Evolutionary conservation across 352 stramenopile genomes (phyloP).

Genomic region (Saprolegnia parasitica): DNA sequence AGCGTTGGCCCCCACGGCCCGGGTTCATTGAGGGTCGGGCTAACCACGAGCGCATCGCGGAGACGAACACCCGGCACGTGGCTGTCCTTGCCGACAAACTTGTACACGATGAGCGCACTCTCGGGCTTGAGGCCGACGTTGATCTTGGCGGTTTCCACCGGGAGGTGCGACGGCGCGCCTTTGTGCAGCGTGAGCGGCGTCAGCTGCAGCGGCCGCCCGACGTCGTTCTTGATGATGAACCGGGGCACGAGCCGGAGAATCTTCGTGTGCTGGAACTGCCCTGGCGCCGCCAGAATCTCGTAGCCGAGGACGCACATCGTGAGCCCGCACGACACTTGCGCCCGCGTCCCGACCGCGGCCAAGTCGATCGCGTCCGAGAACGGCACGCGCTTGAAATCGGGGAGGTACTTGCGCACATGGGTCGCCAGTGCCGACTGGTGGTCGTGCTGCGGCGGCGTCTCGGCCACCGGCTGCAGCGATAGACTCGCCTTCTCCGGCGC

Average conservation of each 20-base stretch:
- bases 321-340: slow-evolving; percentile 52
- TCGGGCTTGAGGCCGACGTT: slow-evolving; percentile 49
- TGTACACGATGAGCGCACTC: slow-evolving; percentile 60
- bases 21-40: slow-evolving; percentile 31
- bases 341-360: slow-evolving; percentile 64
- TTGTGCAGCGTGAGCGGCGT: slow-evolving; percentile 78
- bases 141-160: slow-evolving; percentile 30
- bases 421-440: slow-evolving; percentile 20
- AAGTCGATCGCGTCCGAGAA: slow-evolving; percentile 74
- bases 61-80: slow-evolving; percentile 58
- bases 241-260: slow-evolving; percentile 74
- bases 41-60: slow-evolving; percentile 43
- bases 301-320: slow-evolving; percentile 76
- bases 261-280: slow-evolving; percentile 79
- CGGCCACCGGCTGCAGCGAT: slow-evolving; percentile 60
- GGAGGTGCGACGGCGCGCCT: slow-evolving; percentile 39
- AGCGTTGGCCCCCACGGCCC: slow-evolving; percentile 60
- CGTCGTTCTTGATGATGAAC: slow-evolving; percentile 65
- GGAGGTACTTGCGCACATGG: slow-evolving; percentile 62
- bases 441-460: slow-evolving; percentile 55
- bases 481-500: slow-evolving; percentile 64
- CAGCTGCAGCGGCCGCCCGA: slow-evolving; percentile 58
- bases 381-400: slow-evolving; percentile 59
- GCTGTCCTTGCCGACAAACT: slow-evolving; percentile 63
- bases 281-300: slow-evolving; percentile 68